These are phyloP conservation scores for Gastrolobium bilobum DNA, from an alignment of 306 rosid species.

Conservation along the genomic window DNA sequence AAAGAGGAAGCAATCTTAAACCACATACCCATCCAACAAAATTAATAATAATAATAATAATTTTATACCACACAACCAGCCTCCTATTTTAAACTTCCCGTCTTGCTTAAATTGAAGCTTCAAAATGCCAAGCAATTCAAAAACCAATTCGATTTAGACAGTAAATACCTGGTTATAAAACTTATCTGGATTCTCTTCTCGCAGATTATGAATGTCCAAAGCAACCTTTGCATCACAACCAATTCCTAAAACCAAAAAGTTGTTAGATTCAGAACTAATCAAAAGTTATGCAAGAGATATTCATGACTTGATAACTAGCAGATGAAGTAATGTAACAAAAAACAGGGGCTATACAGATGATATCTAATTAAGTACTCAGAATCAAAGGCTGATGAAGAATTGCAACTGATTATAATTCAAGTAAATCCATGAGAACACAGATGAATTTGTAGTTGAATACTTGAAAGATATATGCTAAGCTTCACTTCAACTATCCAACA, in stretches of 20 bases:
- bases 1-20: slow-evolving; percentile 31
- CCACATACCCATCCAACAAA: slow-evolving; percentile 12
- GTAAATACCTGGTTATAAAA: slow-evolving; percentile 91
- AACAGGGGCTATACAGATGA: slow-evolving; percentile 30
- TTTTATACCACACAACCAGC: slow-evolving; percentile 20
- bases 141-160: slow-evolving; percentile 30
- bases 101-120: slow-evolving; percentile 29
- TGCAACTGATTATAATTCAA: slow-evolving; percentile 26
- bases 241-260: slow-evolving; percentile 71
- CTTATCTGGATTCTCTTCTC: slow-evolving; percentile 99
- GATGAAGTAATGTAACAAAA: slow-evolving; percentile 25
- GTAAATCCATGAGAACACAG: slow-evolving; percentile 24
- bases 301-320: slow-evolving; percentile 32
- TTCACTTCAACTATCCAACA: slow-evolving; percentile 17
- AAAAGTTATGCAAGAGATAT: slow-evolving; percentile 40
- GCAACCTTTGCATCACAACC: slow-evolving; percentile 99
- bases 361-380: slow-evolving; percentile 25
- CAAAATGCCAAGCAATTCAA: slow-evolving; percentile 32
- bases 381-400: slow-evolving; percentile 21
- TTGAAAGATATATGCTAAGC: slow-evolving; percentile 38
- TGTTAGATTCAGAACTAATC: slow-evolving; percentile 44
- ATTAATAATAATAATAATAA: slow-evolving; percentile 11
- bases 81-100: slow-evolving; percentile 31
- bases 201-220: slow-evolving; percentile 94
- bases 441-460: slow-evolving; percentile 33